A percentile compares a stretch with the other conserved stretches of the same genome.
phyloP scores from a whole-genome alignment of 768 basidiomycete species.

The Auricularia sp. region DNA sequence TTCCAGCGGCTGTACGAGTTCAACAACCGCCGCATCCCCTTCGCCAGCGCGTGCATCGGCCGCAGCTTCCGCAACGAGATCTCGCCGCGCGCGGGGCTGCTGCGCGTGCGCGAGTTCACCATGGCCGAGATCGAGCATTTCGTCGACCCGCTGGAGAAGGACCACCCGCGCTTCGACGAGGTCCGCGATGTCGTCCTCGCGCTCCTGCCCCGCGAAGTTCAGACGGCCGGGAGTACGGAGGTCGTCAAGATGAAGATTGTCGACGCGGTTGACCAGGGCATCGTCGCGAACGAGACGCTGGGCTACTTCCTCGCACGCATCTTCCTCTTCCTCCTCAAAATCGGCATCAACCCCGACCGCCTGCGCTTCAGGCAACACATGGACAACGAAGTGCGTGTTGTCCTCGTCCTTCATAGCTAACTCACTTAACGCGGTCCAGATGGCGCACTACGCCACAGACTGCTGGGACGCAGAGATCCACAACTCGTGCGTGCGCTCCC shows the following conservation, averaged over 20 bases:
- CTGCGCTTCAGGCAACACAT: constrained; percentile 97
- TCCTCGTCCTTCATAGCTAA: too few relatives aligned
- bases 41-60: constrained; percentile 95
- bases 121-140: constrained; percentile 99
- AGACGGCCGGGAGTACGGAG: constrained; percentile 57
- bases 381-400: constrained; percentile 56
- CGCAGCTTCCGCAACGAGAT: constrained; percentile 97
- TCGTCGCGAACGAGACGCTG: constrained; percentile 94
- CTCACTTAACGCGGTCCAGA: constrained; percentile 22
- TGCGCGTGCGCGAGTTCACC: constrained; percentile 97
- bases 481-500: constrained; percentile 28
- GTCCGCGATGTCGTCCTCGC: constrained; percentile 64
- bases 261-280: constrained; percentile 75
- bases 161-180: constrained; percentile 74
- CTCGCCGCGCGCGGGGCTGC: constrained; percentile 88
- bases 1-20: constrained; percentile 94
- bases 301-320: constrained; percentile 96
- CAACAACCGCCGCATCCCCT: constrained; percentile 94
- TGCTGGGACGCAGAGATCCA: constrained; percentile 99
- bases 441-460: constrained; percentile 98
- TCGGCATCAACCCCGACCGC: constrained; percentile 76
- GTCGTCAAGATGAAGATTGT: constrained; percentile 65
- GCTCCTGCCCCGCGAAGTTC: constrained; percentile 77
- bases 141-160: constrained; percentile 91
- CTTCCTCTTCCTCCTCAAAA: constrained; percentile 77